These are phyloP conservation scores for Protomyces inundatus DNA, from an alignment of 1,139 yeast species.

Conservation along the genomic window DNA sequence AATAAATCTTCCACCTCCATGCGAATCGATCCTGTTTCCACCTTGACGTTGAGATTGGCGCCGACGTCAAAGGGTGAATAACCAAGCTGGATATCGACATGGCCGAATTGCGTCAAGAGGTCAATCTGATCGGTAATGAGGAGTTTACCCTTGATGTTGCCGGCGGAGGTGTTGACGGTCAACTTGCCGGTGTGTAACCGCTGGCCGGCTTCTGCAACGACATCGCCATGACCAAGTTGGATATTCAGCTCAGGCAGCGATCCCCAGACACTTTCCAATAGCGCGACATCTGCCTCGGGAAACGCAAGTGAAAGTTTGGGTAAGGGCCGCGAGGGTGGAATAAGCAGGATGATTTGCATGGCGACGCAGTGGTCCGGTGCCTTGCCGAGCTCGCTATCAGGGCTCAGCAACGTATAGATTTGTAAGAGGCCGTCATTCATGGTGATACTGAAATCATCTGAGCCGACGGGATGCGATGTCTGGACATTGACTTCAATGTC, in stretches of 20 bases:
- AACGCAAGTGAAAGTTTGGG: conserved; percentile 1
- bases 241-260: conserved; percentile 7
- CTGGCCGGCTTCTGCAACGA: conserved; percentile 1
- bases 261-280: conserved; percentile 7
- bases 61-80: conserved; percentile 15
- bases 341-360: conserved; percentile 7
- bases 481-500: conserved; percentile 5
- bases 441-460: conserved; percentile 3
- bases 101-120: conserved; percentile 1
- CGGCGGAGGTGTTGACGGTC: background rate
- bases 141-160: background rate
- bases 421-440: background rate
- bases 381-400: background rate
- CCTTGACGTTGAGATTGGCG: conserved; percentile 6
- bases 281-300: conserved; percentile 10
- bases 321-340: conserved; percentile 14
- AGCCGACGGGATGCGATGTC: conserved; percentile 9
- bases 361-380: conserved; percentile 11
- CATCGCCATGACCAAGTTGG: background rate
- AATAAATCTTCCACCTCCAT: conserved; percentile 4
- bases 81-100: conserved; percentile 5
- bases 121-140: conserved; percentile 5
- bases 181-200: conserved; percentile 5
- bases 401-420: background rate
- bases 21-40: background rate